Conservation (phyloP, 2,329 filamentous ascomycete species). For the Arthrobotrys sinensis region DNA sequence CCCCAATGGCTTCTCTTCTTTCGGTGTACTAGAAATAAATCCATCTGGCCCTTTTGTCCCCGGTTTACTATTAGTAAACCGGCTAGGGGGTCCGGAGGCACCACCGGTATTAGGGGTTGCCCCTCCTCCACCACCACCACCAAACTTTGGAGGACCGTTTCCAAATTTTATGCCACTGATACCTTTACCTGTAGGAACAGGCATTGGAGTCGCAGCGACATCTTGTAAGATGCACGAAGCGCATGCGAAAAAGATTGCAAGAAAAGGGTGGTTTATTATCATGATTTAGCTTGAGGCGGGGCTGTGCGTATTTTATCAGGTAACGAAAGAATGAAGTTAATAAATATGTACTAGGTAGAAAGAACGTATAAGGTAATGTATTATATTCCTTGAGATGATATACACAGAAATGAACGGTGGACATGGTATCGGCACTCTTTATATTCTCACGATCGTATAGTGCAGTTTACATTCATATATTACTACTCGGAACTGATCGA, state of each 20-base stretch:
- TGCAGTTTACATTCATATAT: too few species aligned
- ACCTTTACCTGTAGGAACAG: constrained; percentile 26
- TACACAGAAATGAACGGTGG: too few species aligned
- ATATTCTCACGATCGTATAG: too few species aligned
- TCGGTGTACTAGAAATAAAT: neutral
- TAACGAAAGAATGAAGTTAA: too few species aligned
- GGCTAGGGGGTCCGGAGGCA: constrained; percentile 17
- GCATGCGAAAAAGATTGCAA: neutral
- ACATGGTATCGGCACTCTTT: too few species aligned
- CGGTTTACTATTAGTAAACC: constrained; percentile 11
- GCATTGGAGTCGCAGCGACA: constrained; percentile 19
- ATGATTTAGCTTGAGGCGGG: neutral
- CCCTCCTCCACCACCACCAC: neutral
- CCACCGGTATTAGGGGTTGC: neutral
- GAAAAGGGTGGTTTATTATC: neutral
- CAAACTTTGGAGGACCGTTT: constrained; percentile 26
- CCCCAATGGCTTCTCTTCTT: neutral
- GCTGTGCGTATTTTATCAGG: neutral
- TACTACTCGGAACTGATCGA: too few species aligned
- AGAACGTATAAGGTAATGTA: too few species aligned
- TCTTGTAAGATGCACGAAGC: constrained; percentile 19
- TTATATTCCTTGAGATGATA: too few species aligned
- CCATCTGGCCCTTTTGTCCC: constrained; percentile 8
- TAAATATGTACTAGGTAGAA: too few species aligned
- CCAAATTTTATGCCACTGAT: constrained; percentile 23